Percentiles rank a stretch among this genome's conserved stretches.
Evolutionary conservation across 306 rosid genomes (phyloP).

Genomic region (Citrullus amarus): DNA sequence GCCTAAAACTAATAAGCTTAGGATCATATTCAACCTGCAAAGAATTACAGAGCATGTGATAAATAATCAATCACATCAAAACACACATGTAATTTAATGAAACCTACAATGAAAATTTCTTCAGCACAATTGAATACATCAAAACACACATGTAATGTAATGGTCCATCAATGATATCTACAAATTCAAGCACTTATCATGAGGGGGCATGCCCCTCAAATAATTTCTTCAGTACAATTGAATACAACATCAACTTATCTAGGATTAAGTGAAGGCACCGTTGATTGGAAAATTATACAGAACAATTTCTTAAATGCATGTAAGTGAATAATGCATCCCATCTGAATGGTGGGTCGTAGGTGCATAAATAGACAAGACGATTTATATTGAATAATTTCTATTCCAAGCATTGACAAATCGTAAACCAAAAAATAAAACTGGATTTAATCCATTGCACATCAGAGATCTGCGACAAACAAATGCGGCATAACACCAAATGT

Average conservation of each 20-base stretch:
- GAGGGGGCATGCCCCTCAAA: not conserved
- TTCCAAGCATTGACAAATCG: not conserved
- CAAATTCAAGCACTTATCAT: not conserved
- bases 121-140: not conserved
- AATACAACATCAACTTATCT: not conserved
- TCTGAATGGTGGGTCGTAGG: not conserved
- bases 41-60: not conserved
- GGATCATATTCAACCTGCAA: slow-evolving; percentile 82
- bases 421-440: not conserved
- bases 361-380: not conserved
- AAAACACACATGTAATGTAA: not conserved
- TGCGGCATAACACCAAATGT: not conserved
- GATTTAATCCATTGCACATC: not conserved
- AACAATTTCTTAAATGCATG: not conserved
- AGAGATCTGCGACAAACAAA: not conserved
- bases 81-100: not conserved
- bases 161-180: not conserved
- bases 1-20: slow-evolving; percentile 39
- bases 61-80: not conserved
- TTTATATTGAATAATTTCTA: not conserved
- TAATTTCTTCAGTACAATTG: not conserved
- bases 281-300: not conserved
- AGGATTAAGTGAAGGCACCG: not conserved
- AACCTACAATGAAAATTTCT: not conserved
- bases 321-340: not conserved